Base-by-base conservation (phyloP, 164 flowering plant genomes). In the Umbilicus rupestris region DNA sequence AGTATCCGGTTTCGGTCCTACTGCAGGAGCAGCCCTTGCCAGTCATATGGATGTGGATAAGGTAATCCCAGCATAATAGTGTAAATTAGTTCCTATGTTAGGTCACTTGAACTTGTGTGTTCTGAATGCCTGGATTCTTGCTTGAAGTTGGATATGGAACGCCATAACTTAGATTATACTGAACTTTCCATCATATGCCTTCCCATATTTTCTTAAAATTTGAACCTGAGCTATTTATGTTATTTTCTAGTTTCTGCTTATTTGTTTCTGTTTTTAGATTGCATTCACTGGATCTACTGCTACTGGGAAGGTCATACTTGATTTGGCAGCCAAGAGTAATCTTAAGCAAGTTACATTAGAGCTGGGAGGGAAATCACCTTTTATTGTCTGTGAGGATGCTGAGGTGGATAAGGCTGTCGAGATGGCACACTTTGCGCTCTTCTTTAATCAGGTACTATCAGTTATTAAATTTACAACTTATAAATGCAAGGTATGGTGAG, bases 271-370 rank as follows among this genome's bases (percentile, higher is more conserved):
- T 55, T 44, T 73, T 71, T 75, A 83, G 87, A 63, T 83, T 64
- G 81, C 87, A 57, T 83, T 83, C 64, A 83, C 86, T n/a, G 86
- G 86, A 69, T 83, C 86, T n/a, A 83, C 86, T 17, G 73, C 29
- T 0, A 79, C 81, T 0, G 86, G 86, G 14, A 81, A 81, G 63
- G 8, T 68, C 39, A 55, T 83, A 0, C 80, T 77, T 62, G 70
- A 73, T 63, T 63, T 83, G 70, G 80, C 86, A 0, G 75, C 87
- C 20, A 79, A 62, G 62, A 81, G 85, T 71, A 81, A 81, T 64
- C 81, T 81, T 19, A 81, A 81, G 67, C 62, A 75, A 3, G 81
- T 74, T 29, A 79, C 83, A n/a, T 59, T 81, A 47, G 85, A 81
- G 71, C 85, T 81, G 47, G 84, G 86, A 17, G 87, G 87, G 37